A percentile compares a stretch with the other conserved stretches of the same genome.
Evolutionary conservation across 1,139 yeast species (phyloP).

Genomic region (Taphrina flavorubra): DNA sequence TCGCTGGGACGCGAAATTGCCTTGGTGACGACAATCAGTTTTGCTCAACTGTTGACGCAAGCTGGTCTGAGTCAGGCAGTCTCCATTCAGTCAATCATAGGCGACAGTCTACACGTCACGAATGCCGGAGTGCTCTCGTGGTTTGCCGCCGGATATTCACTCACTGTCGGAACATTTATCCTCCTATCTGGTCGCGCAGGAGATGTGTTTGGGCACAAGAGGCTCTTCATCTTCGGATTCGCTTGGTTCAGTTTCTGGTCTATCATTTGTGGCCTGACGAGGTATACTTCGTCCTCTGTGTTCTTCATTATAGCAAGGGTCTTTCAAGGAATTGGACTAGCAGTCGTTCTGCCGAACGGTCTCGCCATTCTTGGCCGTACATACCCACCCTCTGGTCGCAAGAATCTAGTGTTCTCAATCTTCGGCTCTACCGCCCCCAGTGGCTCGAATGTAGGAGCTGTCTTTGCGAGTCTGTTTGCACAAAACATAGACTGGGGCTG

Average conservation of each 20-base stretch:
- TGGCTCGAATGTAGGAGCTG: constrained; percentile 27
- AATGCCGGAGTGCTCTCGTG: constrained; percentile 51
- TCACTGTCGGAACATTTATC: constrained; percentile 33
- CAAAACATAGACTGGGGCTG: constrained; percentile 30
- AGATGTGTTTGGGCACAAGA: constrained; percentile 26
- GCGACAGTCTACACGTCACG: constrained; percentile 53
- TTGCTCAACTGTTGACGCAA: constrained; percentile 61
- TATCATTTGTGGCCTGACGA: constrained; percentile 24
- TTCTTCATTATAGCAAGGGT: constrained; percentile 32
- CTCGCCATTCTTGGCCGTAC: constrained; percentile 31
- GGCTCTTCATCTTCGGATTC: constrained; percentile 29
- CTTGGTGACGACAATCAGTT: constrained; percentile 52
- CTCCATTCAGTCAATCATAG: constrained; percentile 54
- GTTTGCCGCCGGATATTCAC: constrained; percentile 33
- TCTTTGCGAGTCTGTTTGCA: constrained; percentile 21
- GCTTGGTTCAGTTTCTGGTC: constrained; percentile 32
- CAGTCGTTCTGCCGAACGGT: constrained; percentile 27
- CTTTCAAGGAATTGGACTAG: constrained; percentile 35
- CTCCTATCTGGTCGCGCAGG: constrained; percentile 31
- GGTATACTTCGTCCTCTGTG: constrained; percentile 11
- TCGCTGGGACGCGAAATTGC: constrained; percentile 46
- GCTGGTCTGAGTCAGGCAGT: constrained; percentile 60
- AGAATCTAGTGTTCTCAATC: constrained; percentile 29
- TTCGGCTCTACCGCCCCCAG: constrained; percentile 32
- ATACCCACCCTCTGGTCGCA: constrained; percentile 25